Evolutionary conservation across 805 yeast species (phyloP), one percentile per base, ranked within the genome.

Genomic region (Nakazawaea wickerhamii): DNA sequence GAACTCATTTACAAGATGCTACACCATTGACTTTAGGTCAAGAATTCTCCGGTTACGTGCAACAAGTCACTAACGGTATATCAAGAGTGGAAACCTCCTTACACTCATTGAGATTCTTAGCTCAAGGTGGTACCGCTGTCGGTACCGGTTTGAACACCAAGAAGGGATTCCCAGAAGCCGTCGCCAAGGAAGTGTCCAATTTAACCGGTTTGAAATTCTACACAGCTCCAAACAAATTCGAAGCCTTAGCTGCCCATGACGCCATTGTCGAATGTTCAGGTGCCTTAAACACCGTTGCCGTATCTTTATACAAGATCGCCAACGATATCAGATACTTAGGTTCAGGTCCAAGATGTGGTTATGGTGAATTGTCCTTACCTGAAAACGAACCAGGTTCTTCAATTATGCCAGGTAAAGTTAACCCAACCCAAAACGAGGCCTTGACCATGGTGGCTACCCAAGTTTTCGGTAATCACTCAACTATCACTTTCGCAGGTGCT

Each of bases 71-170:
- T 56, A 86, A 89, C 62, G 98, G 97, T 63, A 83, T 93, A 53
- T 83, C 69, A 53, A 79, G 99, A 64, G 84, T 93, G 48, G 87
- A 88, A 70, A 68, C 69, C 49, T 65, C 83, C 40, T 75, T 93
- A 52, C 86, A 86, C 53, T 79, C 80, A 66, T 74, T 93, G 62
- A 75, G 81, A 57, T 79, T 63, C 63, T 77, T 93, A 55, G 99
- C 99, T 37, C 99, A 93, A 74, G 99, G 99, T 72, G 99, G 99
- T 71, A 93, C 99, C 49, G 99, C 99, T 48, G 99, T 93, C 44
- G 99, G 99, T 57, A 93, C 99, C 44, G 99, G 99, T 52, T 77
- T 93, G 57, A 93, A 93, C 80, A 91, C 98, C 68, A 82, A 68
- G 63, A 77, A 79, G 60, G 98, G 98, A 20, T 93, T 84, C 63